These are phyloP conservation scores for Penicillium alfredii DNA, from an alignment of 495 filamentous ascomycete genomes.

Conservation along the genomic window DNA sequence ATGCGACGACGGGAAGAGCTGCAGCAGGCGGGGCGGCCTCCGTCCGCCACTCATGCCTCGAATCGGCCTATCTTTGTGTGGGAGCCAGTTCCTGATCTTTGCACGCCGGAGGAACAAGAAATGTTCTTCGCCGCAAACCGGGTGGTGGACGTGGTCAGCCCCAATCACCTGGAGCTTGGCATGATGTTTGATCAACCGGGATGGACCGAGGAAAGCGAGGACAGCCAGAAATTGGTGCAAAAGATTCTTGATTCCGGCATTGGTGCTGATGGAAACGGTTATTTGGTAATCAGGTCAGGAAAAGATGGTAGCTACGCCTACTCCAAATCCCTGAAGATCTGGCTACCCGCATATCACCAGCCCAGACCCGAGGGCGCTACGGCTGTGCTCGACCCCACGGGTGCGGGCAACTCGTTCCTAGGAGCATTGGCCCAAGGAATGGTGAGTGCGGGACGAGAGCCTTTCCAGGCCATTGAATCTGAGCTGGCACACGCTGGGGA, in stretches of 20 bases:
- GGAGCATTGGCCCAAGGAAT: slow-evolving; percentile 76
- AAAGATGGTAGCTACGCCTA: slow-evolving; percentile 55
- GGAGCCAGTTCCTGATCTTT: slow-evolving; percentile 91
- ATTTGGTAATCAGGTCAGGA: slow-evolving; percentile 50
- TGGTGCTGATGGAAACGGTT: slow-evolving; percentile 38
- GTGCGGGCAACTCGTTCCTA: slow-evolving; percentile 91
- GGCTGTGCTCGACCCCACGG: slow-evolving; percentile 82
- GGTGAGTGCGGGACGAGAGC: slow-evolving; percentile 46
- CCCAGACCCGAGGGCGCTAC: slow-evolving; percentile 24
- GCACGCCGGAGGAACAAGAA: slow-evolving; percentile 66
- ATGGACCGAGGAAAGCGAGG: slow-evolving; percentile 43
- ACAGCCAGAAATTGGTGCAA: slow-evolving; percentile 46
- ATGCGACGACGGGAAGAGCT: slow-evolving; percentile 41
- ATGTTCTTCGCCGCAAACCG: slow-evolving; percentile 64
- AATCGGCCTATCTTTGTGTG: slow-evolving; percentile 72
- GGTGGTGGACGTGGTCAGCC: slow-evolving; percentile 79
- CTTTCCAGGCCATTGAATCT: slow-evolving; percentile 31
- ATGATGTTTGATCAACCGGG: slow-evolving; percentile 64
- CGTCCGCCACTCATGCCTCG: slow-evolving; percentile 17
- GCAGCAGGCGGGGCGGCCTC: slow-evolving; percentile 19
- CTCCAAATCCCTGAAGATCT: slow-evolving; percentile 27
- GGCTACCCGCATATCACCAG: slow-evolving; percentile 56
- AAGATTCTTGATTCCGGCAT: slow-evolving; percentile 53
- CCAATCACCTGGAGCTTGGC: slow-evolving; percentile 81
- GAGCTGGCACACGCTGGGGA: slow-evolving; percentile 24